These are phyloP conservation scores for Saksenaea vasiformis DNA, from an alignment of 371 early-diverging fungal genomes.

Conservation along the genomic window DNA sequence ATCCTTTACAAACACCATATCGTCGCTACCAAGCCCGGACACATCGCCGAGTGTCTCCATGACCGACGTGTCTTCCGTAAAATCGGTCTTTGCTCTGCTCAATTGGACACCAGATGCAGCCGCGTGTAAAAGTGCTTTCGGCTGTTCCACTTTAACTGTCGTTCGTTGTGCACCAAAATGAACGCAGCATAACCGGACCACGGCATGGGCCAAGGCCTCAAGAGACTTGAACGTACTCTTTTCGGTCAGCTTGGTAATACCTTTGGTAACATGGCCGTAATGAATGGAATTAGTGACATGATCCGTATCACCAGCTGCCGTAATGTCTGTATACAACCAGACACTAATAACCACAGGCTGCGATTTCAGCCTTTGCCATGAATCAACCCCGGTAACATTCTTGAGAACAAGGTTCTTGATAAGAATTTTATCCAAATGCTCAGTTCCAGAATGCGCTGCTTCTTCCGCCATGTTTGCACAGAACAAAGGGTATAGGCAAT, in stretches of 20 bases:
- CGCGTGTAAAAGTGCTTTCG: slow-evolving; percentile 90
- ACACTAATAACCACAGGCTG: slow-evolving; percentile 87
- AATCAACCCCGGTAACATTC: slow-evolving; percentile 89
- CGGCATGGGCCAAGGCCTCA: slow-evolving; percentile 73
- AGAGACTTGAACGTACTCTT: slow-evolving; percentile 67
- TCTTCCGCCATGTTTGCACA: neutral
- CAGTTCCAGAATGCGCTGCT: neutral
- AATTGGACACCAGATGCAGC: slow-evolving; percentile 87
- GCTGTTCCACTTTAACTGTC: slow-evolving; percentile 82
- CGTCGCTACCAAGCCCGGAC: slow-evolving; percentile 42
- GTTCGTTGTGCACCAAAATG: slow-evolving; percentile 65
- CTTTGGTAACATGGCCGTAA: slow-evolving; percentile 82
- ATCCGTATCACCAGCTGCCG: slow-evolving; percentile 78
- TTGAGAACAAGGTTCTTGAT: slow-evolving; percentile 82
- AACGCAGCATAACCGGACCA: slow-evolving; percentile 61
- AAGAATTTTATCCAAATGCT: slow-evolving; percentile 71
- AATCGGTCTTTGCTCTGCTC: slow-evolving; percentile 64
- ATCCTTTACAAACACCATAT: slow-evolving; percentile 78
- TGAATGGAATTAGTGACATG: slow-evolving; percentile 78
- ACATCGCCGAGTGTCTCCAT: slow-evolving; percentile 41
- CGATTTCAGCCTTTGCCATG: slow-evolving; percentile 87
- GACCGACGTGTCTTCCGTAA: slow-evolving; percentile 14
- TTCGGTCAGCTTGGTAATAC: slow-evolving; percentile 78
- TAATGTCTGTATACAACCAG: slow-evolving; percentile 73
- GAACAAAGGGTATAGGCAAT: neutral